phyloP scores from a whole-genome alignment of 129 eudicot genomes.

The Lonicera japonica region DNA sequence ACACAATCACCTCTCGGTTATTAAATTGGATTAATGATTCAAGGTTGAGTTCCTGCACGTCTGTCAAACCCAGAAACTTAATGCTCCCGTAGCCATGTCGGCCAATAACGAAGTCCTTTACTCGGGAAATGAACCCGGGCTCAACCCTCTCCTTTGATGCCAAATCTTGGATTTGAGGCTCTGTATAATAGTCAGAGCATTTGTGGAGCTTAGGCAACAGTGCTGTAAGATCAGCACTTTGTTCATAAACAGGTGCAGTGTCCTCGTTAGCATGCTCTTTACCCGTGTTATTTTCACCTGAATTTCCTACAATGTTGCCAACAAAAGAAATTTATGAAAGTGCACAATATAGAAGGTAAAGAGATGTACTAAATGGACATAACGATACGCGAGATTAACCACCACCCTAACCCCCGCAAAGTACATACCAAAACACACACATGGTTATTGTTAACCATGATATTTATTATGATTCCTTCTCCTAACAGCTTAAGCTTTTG shows the following conservation, averaged over 20 bases:
- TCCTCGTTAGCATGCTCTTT: neutral
- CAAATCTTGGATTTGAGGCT: conserved; percentile 51
- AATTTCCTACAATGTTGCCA: neutral
- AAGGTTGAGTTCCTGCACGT: conserved; percentile 46
- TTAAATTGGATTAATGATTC: conserved; percentile 47
- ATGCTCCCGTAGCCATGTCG: conserved; percentile 52
- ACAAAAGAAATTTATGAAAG: neutral
- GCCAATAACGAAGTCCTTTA: conserved; percentile 70
- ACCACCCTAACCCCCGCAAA: no score
- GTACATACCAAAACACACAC: no score
- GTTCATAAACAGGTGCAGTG: neutral
- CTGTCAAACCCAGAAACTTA: conserved; percentile 60
- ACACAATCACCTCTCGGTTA: conserved; percentile 56
- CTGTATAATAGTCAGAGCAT: conserved; percentile 51
- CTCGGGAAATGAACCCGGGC: conserved; percentile 58
- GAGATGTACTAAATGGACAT: no score
- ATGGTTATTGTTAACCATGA: no score
- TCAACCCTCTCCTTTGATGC: conserved; percentile 41
- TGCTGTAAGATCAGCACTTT: conserved; percentile 15
- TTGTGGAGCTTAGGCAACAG: conserved; percentile 42
- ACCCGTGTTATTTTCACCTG: conserved; percentile 7
- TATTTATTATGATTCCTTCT: no score
- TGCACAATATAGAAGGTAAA: no score
- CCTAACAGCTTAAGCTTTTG: no score
- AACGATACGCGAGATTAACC: no score